Evolutionary conservation across 257 asterid genomes (phyloP), one percentile per base, ranked within the genome.

Genomic region (Marsdenia floribunda): DNA sequence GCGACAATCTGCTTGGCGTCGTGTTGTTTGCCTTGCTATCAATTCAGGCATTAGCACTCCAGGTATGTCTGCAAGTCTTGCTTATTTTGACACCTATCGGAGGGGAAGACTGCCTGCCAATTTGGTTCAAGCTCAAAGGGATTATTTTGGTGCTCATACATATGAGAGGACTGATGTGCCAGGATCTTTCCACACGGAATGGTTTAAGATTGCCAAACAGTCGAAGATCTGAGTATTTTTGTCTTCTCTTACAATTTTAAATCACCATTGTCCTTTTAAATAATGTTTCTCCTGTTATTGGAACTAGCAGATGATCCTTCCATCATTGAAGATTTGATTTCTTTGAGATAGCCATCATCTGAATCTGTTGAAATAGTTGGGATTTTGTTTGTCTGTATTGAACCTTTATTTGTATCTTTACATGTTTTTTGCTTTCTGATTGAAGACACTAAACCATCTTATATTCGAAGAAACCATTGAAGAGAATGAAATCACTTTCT

Each of bases 121-220:
- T 78, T 76, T 93, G 91, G 95, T 93, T 50, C 98, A 93, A 66
- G 97, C 98, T 75, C 98, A 93, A 80, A 81, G 98, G 78, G 98
- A 93, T 81, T 93, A 93, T 81, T 93, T 93, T 71, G 97, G 98
- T 40, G 98, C 98, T 67, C 98, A 93, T 73, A 91, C 98, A 1
- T 93, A 93, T 13, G 98, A 93, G 76, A 86, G 98, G 83, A 82
- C 82, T 21, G 98, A 93, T 76, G 64, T 91, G 24, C 79, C 90
- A 0, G 98, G 98, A 49, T 75, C 88, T 29, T 93, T 83, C 87
- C 98, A 93, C 50, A 93, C 98, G 0, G 98, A 93, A 83, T 93
- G 98, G 98, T 91, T 93, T 82, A 93, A 91, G 89, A 64, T 90
- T 58, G 98, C 98, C 46, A 85, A 79, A 73, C 82, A 83, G 81